Base-by-base conservation (phyloP, 2,329 filamentous ascomycete genomes). In the Calonectria naviculata region DNA sequence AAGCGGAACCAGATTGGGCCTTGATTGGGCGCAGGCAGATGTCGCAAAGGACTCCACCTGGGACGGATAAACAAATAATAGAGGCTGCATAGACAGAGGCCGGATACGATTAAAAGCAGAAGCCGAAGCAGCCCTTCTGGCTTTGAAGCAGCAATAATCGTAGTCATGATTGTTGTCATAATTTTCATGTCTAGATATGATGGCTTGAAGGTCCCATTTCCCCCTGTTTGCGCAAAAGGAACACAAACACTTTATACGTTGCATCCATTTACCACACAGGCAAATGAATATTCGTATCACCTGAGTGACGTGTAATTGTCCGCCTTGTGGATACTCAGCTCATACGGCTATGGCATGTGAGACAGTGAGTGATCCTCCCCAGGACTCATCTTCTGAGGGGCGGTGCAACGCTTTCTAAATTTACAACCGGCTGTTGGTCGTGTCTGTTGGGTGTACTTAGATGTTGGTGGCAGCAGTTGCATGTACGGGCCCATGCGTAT, bases 51-150 rank as follows among this genome's bases (percentile, higher is more conserved):
- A 21, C 52, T 58, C 31, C 38, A 28, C 15, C 52, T 38, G 10
- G 52, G 52, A 21, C 52, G 52, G 17, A 38, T 15, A 24, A 58
- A 21, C 15, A 58, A 29, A 9, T 58, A 38, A 21, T 58, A 58
- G 21, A 58, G 52, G 15, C 52, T 58, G 12, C n/a, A 58, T 19
- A 58, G 13, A 13, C 13, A 36, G 3, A 58, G 31, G n/a, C 52
- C 31, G 5, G 52, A 38, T 4, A 58, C 7, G 5, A 21, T 38
- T 29, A 58, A 10, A 19, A 38, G 12, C 4, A 58, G 5, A 58
- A 58, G 52, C 7, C n/a, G 24, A 36, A 54, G 31, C 21, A 38
- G 34, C 31, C 52, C 31, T 26, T 58, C 31, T 9, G 34, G 31
- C n/a, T 26, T 19, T 19, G 52, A 12, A 9, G 21, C n/a, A 26